phyloP scores from a whole-genome alignment of 441 rosid species.

The Metrosideros polymorpha region DNA sequence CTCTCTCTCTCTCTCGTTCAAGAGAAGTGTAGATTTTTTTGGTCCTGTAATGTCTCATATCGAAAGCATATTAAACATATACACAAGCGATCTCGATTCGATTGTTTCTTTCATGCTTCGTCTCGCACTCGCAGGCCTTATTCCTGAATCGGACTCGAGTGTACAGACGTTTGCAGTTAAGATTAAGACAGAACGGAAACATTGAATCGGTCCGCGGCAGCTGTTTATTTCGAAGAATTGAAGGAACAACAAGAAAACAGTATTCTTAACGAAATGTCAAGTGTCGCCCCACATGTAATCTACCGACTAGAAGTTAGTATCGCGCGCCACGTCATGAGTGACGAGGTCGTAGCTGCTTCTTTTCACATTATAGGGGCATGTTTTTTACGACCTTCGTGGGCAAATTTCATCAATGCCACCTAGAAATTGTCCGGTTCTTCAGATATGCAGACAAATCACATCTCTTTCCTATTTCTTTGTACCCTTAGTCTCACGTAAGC shows the following conservation, averaged over 20 bases:
- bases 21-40: constrained; percentile 1
- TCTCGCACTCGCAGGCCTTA: neutral
- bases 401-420: neutral
- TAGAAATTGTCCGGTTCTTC: neutral
- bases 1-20: neutral
- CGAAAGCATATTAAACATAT: neutral
- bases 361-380: neutral
- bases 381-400: neutral
- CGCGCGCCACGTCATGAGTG: neutral
- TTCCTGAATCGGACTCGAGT: neutral
- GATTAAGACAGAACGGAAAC: neutral
- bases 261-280: neutral
- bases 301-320: neutral
- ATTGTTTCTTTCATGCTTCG: neutral
- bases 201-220: neutral
- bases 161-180: neutral
- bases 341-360: neutral
- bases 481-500: neutral
- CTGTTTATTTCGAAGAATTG: neutral
- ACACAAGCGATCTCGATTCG: neutral
- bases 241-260: neutral
- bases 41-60: neutral
- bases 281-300: neutral
- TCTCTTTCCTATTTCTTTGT: neutral
- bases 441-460: neutral